These are phyloP conservation scores for Herpetomonas samuelpessoai DNA, from an alignment of 208 protist species.

Conservation along the genomic window DNA sequence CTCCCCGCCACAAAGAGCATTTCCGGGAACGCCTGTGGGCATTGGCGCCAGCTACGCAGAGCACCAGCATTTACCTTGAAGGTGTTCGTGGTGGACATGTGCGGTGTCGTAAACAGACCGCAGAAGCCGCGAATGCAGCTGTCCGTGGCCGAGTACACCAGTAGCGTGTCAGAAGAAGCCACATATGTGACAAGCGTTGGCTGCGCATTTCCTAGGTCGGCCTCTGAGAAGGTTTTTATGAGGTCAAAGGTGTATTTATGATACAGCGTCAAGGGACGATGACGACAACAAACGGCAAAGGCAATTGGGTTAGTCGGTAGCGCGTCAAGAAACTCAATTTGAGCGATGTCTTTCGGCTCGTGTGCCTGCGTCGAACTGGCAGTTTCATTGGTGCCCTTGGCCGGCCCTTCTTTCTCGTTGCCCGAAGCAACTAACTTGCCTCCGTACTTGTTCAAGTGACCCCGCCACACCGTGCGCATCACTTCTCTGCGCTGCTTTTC, in stretches of 20 bases:
- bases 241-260: conserved; percentile 45
- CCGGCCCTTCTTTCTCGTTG: no score
- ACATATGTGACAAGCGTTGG: conserved; percentile 57
- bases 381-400: background rate
- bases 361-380: background rate
- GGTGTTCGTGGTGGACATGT: conserved; percentile 13
- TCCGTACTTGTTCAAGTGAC: conserved; percentile 3
- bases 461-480: background rate
- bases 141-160: conserved; percentile 49
- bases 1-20: conserved; percentile 58
- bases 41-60: conserved; percentile 33
- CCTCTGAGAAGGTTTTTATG: conserved; percentile 29
- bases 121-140: conserved; percentile 30
- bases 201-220: conserved; percentile 27
- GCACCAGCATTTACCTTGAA: conserved; percentile 26
- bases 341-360: conserved; percentile 18
- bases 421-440: background rate
- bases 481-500: background rate
- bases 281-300: conserved; percentile 54
- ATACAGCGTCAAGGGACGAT: conserved; percentile 41
- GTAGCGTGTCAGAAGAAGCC: conserved; percentile 40
- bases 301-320: conserved; percentile 44
- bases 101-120: background rate
- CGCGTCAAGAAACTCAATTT: conserved; percentile 45
- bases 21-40: conserved; percentile 30